Evolutionary conservation across 169 alveolate species (phyloP).

Genomic region (Babesia sp.): DNA sequence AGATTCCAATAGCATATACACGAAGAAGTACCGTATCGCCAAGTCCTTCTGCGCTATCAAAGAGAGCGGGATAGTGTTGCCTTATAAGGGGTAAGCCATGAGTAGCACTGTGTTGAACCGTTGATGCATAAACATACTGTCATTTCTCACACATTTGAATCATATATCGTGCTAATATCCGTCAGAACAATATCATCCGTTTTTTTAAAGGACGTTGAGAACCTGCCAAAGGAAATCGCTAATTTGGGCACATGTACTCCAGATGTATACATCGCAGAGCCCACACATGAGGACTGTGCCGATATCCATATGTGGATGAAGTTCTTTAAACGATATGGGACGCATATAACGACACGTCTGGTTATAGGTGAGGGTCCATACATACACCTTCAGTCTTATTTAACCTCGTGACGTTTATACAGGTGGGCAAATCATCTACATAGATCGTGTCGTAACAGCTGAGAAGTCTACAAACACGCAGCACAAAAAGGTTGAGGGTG

Average conservation of each 20-base stretch:
- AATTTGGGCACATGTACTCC: slow-evolving; percentile 21
- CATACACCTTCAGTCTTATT: neutral
- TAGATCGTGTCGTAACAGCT: slow-evolving; percentile 22
- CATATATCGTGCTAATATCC: neutral
- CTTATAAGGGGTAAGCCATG: slow-evolving; percentile 47
- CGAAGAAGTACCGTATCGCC: slow-evolving; percentile 25
- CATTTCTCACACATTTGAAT: neutral
- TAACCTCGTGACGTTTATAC: neutral
- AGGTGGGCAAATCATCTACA: slow-evolving; percentile 65
- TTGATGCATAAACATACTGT: too few species aligned
- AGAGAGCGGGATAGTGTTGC: slow-evolving; percentile 63
- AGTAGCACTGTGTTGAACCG: neutral
- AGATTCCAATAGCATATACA: neutral
- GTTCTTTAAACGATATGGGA: slow-evolving; percentile 73
- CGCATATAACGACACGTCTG: slow-evolving; percentile 63
- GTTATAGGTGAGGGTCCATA: slow-evolving; percentile 20
- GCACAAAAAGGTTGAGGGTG: neutral
- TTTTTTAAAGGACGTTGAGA: slow-evolving; percentile 24
- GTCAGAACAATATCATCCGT: slow-evolving; percentile 15
- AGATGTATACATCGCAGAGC: slow-evolving; percentile 43
- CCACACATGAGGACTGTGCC: slow-evolving; percentile 34
- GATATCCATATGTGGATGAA: slow-evolving; percentile 64
- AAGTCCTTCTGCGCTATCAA: slow-evolving; percentile 51
- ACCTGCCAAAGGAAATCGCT: slow-evolving; percentile 20
- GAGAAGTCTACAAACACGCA: neutral